phyloP scores from a whole-genome alignment of 768 basidiomycete genomes.

The Termitomyces sp. region DNA sequence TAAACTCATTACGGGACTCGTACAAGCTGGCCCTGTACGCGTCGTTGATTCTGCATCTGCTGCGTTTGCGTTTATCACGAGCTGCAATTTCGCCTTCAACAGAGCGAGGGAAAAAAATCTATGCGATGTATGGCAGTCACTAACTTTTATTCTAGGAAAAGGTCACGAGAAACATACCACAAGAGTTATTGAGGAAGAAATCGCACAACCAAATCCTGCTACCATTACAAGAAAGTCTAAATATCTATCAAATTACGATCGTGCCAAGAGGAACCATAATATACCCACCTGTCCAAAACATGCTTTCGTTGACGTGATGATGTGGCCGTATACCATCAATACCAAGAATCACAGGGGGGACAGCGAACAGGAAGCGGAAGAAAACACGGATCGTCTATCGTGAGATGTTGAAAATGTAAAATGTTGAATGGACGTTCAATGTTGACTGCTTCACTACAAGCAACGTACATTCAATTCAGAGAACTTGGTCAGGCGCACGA shows the following conservation, averaged over 20 bases:
- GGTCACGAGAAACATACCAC: constrained; percentile 40
- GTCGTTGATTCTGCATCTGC: constrained; percentile 23
- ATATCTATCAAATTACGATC: not conserved
- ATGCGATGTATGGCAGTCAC: not conserved
- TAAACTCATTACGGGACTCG: constrained; percentile 18
- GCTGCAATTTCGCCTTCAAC: constrained; percentile 58
- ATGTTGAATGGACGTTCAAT: not conserved
- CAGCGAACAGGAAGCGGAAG: constrained; percentile 68
- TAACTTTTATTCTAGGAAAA: not conserved
- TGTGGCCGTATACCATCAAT: constrained; percentile 63
- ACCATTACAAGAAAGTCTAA: constrained; percentile 57
- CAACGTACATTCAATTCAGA: constrained; percentile 68
- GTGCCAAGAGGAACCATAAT: not conserved
- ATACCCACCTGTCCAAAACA: constrained; percentile 45
- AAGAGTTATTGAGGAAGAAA: constrained; percentile 73
- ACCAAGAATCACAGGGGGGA: constrained; percentile 61
- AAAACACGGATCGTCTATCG: constrained; percentile 59
- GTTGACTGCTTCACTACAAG: not conserved
- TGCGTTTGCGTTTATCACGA: constrained; percentile 40
- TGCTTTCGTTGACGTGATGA: constrained; percentile 57
- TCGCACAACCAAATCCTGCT: constrained; percentile 51
- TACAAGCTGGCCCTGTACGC: constrained; percentile 18
- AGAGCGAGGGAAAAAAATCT: constrained; percentile 86
- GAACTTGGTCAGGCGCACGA: constrained; percentile 73
- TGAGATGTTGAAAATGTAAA: not conserved